phyloP scores from a whole-genome alignment of 345 rosid genomes.

The Lenwebbia sp. region DNA sequence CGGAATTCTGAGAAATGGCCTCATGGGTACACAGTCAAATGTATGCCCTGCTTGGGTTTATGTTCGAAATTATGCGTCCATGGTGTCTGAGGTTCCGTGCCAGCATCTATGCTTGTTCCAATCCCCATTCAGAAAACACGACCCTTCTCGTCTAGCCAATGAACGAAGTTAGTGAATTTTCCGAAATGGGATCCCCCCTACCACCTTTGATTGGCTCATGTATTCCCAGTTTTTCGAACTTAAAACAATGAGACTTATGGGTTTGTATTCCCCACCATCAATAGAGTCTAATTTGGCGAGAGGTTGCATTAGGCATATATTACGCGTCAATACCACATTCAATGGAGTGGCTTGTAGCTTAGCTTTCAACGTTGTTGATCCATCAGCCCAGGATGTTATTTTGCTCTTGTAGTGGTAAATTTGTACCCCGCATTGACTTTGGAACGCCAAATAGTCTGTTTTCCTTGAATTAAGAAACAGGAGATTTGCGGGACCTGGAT shows the following conservation, averaged over 20 bases:
- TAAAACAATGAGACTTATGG: neutral
- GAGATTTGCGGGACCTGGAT: neutral
- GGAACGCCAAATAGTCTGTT: neutral
- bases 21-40: neutral
- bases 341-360: neutral
- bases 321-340: neutral
- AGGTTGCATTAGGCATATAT: neutral
- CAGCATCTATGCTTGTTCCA: neutral
- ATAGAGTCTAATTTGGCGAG: neutral
- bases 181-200: neutral
- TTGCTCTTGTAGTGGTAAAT: neutral
- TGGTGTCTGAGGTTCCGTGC: neutral
- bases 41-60: neutral
- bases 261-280: neutral
- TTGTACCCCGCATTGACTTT: neutral
- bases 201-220: neutral
- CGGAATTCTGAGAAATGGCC: neutral
- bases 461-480: neutral
- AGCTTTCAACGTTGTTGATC: neutral
- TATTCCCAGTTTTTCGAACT: neutral
- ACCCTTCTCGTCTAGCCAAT: neutral
- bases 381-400: neutral
- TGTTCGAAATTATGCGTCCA: neutral
- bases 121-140: neutral
- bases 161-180: neutral